Evolutionary conservation across 2,329 filamentous ascomycete species (phyloP), one percentile per base, ranked within the genome.

Genomic region (Trichophyton schoenleinii): DNA sequence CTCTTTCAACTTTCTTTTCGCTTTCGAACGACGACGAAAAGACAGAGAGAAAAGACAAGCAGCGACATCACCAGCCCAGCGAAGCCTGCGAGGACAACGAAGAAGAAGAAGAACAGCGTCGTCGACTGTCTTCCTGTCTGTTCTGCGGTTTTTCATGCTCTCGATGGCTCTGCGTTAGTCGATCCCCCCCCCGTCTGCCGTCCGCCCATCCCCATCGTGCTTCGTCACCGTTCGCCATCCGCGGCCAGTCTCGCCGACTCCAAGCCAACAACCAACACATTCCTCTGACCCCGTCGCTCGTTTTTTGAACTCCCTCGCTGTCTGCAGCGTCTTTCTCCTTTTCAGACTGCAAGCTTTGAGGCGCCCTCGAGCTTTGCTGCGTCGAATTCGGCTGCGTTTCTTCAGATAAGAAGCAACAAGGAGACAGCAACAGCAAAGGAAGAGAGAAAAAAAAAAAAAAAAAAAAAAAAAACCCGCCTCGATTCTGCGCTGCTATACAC

Each of bases 131-230:
- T 46, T 20, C 42, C 42, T n/a, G 42, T 48, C 46, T 52, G 15
- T 3, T 20, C 41, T 44, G 41, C n/a, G 41, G 13, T 11, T 28
- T 22, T 13, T 22, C 28, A 13, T 18, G 52, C 52, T 9, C 52
- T 55, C 52, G 52, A 55, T 55, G 52, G 52, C 52, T 55, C 52
- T 55, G 52, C 52, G 52, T 36, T 55, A 28, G 25, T 55, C 52
- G 52, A 28, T 20, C 25, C 49, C 28, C 52, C 25, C 52, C 28
- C 52, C 52, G 52, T 55, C 52, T 55, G 18, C 49, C 9, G 52
- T 36, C 52, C 34, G 52, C 18, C 15, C 52, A 28, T 55, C 46
- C 22, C 15, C 41, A 7, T 48, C 46, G 8, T 44, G 41, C 41
- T 55, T 55, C 31, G 25, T 20, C 52, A n/a, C 52, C 49, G 49